Percentiles rank a stretch among this genome's conserved stretches.
phyloP scores from a whole-genome alignment of 495 filamentous ascomycete genomes.

The Bacidia rubella region DNA sequence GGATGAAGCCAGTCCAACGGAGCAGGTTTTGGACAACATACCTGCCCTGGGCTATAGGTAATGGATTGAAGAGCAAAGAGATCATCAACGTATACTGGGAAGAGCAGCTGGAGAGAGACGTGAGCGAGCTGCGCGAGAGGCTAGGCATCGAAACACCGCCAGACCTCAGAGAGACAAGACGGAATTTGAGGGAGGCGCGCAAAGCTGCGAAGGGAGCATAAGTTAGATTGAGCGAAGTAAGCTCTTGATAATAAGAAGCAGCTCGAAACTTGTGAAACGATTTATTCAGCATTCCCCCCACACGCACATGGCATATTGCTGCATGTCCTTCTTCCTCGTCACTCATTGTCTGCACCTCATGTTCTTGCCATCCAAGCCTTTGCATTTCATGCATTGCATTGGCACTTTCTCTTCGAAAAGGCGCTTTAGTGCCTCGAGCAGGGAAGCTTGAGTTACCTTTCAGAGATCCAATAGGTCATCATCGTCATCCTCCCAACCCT shows the following conservation, averaged over 20 bases:
- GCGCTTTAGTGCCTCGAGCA: no score
- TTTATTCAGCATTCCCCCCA: constrained; percentile 8
- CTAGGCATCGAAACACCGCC: constrained; percentile 79
- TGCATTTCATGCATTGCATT: no score
- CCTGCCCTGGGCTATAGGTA: constrained; percentile 79
- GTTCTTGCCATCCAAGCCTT: no score
- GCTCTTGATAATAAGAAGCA: constrained; percentile 16
- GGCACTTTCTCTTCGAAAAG: no score
- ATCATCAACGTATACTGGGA: constrained; percentile 98
- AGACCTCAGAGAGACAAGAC: constrained; percentile 72
- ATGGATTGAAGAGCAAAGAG: constrained; percentile 63
- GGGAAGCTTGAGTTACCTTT: no score
- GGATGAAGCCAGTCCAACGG: constrained; percentile 53
- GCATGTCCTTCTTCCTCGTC: no score
- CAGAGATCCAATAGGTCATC: constrained; percentile 63
- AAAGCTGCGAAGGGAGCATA: constrained; percentile 46
- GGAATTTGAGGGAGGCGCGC: constrained; percentile 50
- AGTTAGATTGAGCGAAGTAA: constrained; percentile 18
- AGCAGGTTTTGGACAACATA: constrained; percentile 59
- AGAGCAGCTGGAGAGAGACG: constrained; percentile 78
- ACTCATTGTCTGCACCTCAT: no score
- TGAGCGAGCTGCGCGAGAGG: constrained; percentile 56
- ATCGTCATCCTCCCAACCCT: constrained; percentile 76
- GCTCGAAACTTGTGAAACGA: no score
- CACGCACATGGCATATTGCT: background rate